These are phyloP conservation scores for Zarea fungicola DNA, from an alignment of 2,329 filamentous ascomycete genomes.

Conservation along the genomic window DNA sequence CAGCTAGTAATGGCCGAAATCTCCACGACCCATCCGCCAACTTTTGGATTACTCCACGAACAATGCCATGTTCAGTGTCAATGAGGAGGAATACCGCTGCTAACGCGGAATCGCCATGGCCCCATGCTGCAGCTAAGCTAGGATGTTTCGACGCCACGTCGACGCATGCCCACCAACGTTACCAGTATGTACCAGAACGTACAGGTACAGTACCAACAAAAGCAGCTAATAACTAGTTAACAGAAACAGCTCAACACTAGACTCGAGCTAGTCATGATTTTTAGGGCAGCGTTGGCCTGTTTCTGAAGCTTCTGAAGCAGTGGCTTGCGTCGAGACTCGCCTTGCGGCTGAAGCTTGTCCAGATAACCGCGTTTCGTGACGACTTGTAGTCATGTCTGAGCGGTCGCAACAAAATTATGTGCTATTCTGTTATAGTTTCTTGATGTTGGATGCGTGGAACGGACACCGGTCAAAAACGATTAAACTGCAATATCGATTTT, in stretches of 20 bases:
- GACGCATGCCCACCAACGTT: neutral
- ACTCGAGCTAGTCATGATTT: neutral
- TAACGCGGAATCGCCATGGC: neutral
- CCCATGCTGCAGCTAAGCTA: neutral
- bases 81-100: neutral
- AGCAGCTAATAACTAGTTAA: neutral
- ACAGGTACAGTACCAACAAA: conserved; percentile 1
- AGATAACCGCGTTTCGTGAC: neutral
- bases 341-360: neutral
- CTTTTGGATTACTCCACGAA: neutral
- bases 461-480: neutral
- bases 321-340: neutral
- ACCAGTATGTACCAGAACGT: conserved; percentile 2
- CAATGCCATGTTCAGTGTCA: conserved; percentile 1
- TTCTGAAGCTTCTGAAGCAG: neutral
- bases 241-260: too few species aligned
- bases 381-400: too few species aligned
- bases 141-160: conserved; percentile 9
- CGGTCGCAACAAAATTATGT: too few species aligned
- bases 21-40: neutral
- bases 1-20: neutral
- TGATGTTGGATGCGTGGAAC: neutral
- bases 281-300: neutral
- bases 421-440: neutral
- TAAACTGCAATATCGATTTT: neutral